A percentile compares a stretch with the other conserved stretches of the same genome.
Evolutionary conservation across 2,329 filamentous ascomycete genomes (phyloP).

Genomic region (Daldinia sp.): DNA sequence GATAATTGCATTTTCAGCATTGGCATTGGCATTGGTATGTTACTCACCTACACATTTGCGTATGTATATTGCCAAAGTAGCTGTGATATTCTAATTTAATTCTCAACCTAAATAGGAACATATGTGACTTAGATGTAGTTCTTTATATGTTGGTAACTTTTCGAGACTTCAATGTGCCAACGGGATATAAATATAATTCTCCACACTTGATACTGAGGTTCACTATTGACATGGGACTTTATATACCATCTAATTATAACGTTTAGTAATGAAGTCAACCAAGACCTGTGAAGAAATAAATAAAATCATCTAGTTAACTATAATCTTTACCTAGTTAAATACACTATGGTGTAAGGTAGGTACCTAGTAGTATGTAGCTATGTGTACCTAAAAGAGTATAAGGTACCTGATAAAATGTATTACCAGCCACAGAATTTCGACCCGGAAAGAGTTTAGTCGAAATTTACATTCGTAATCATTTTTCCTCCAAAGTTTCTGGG

Average conservation of each 20-base stretch:
- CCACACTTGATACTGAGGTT: not conserved
- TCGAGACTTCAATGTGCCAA: not conserved
- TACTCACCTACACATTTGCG: not conserved
- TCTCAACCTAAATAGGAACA: not conserved
- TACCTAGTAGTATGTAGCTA: not conserved
- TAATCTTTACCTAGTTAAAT: not conserved
- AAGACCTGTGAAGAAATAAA: not conserved
- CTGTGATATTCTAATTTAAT: not conserved
- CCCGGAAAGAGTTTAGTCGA: constrained; percentile 24
- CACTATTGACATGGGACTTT: not conserved
- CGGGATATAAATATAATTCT: not conserved
- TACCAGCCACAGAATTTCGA: constrained; percentile 27
- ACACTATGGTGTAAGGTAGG: not conserved
- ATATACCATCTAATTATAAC: not conserved
- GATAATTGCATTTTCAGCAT: not conserved
- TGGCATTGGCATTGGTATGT: not conserved
- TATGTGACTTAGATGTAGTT: not conserved
- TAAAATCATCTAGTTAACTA: not conserved
- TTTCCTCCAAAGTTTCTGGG: constrained; percentile 12
- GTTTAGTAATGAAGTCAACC: too few relatives aligned
- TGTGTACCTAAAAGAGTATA: not conserved
- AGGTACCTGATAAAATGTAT: not conserved
- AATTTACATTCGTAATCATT: constrained; percentile 14
- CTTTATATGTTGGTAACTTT: not conserved
- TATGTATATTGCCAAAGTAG: not conserved